These are phyloP conservation scores for Tylopilus subfusipes DNA, from an alignment of 768 basidiomycete species.

Conservation along the genomic window DNA sequence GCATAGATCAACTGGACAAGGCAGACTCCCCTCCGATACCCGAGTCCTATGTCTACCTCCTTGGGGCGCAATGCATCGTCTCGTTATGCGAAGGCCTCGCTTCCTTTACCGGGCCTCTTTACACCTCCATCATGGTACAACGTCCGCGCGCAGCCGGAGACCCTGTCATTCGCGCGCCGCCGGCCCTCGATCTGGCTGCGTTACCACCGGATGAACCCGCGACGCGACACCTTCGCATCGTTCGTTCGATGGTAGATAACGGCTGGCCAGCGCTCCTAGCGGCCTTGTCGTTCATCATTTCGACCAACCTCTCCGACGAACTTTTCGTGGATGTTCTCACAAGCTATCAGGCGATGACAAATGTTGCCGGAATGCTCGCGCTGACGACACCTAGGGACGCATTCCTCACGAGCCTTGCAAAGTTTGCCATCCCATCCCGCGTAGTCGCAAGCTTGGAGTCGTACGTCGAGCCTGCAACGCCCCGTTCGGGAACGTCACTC, in stretches of 20 bases:
- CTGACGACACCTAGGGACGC: slow-evolving; percentile 88
- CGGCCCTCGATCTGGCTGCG: slow-evolving; percentile 60
- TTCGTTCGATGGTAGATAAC: slow-evolving; percentile 75
- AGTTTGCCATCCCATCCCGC: slow-evolving; percentile 85
- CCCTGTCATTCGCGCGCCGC: slow-evolving; percentile 64
- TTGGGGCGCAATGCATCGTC: slow-evolving; percentile 84
- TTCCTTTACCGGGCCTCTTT: slow-evolving; percentile 69
- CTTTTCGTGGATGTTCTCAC: slow-evolving; percentile 85
- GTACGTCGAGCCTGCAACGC: slow-evolving; percentile 50
- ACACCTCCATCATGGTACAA: slow-evolving; percentile 66
- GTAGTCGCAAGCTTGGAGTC: slow-evolving; percentile 84
- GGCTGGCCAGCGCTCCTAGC: slow-evolving; percentile 94
- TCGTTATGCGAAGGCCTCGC: slow-evolving; percentile 86
- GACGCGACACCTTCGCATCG: slow-evolving; percentile 56
- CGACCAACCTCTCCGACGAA: slow-evolving; percentile 87
- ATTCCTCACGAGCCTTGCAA: slow-evolving; percentile 85
- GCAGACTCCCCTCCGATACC: slow-evolving; percentile 92
- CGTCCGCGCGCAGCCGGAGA: slow-evolving; percentile 60
- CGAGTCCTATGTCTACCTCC: slow-evolving; percentile 89
- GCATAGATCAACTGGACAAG: slow-evolving; percentile 98
- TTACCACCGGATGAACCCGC: slow-evolving; percentile 52
- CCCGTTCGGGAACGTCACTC: slow-evolving; percentile 53
- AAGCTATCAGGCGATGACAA: slow-evolving; percentile 80
- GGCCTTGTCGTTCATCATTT: slow-evolving; percentile 82
- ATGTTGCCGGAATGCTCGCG: slow-evolving; percentile 86